Evolutionary conservation across 2,329 filamentous ascomycete genomes (phyloP).

Genomic region (Exophiala xenobiotica): DNA sequence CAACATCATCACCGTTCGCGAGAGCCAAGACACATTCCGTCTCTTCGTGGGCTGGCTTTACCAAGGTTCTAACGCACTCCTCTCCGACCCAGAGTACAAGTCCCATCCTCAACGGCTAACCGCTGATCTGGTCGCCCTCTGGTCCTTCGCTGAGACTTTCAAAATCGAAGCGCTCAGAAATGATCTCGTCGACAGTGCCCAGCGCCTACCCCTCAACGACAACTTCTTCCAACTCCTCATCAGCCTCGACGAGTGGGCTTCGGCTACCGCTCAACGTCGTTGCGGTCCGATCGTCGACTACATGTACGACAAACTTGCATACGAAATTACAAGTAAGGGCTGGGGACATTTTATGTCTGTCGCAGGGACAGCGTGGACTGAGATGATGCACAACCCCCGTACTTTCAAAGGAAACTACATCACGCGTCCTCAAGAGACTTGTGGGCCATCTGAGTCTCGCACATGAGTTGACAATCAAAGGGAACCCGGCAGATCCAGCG

Average conservation of each 20-base stretch:
- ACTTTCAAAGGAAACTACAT: too few relatives aligned
- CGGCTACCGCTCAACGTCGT: neutral
- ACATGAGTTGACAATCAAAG: too few relatives aligned
- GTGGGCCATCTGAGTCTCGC: too few relatives aligned
- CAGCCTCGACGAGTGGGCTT: too few relatives aligned
- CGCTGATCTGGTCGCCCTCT: too few relatives aligned
- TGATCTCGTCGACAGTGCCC: neutral
- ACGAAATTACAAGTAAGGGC: neutral
- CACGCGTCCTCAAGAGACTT: too few relatives aligned
- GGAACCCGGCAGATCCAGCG: too few relatives aligned
- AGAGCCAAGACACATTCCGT: neutral
- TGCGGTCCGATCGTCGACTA: neutral
- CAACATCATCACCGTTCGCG: neutral
- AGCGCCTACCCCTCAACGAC: neutral
- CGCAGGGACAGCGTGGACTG: neutral
- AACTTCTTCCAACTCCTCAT: neutral
- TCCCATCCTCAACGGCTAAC: too few relatives aligned
- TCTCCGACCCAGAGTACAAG: too few relatives aligned
- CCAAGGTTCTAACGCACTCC: neutral
- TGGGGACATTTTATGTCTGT: neutral
- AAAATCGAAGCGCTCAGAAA: neutral
- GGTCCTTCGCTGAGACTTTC: too few relatives aligned
- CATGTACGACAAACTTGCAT: neutral
- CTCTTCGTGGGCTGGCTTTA: neutral
- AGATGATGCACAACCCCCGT: neutral